phyloP scores from a whole-genome alignment of 192 early-diverging fungal species.

The Linnemannia zychae region DNA sequence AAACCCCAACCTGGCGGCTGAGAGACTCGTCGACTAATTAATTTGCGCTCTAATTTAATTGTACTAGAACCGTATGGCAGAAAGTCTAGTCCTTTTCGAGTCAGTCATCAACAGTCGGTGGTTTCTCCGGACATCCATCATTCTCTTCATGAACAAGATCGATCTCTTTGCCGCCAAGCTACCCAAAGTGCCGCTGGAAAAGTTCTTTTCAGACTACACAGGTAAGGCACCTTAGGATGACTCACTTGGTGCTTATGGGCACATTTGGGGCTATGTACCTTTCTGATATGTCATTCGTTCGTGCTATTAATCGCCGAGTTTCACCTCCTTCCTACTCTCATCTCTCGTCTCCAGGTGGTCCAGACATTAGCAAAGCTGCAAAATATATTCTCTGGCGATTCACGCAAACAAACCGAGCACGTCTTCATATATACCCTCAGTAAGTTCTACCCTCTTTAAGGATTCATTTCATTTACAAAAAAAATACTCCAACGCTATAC shows the following conservation, averaged over 20 bases:
- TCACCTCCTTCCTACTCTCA: not conserved
- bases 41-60: not conserved
- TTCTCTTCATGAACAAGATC: slow-evolving; percentile 95
- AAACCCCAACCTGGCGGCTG: not conserved
- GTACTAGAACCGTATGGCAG: slow-evolving; percentile 90
- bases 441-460: slow-evolving; percentile 44
- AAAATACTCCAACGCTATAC: not conserved
- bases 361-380: slow-evolving; percentile 85
- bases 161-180: slow-evolving; percentile 91
- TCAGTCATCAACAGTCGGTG: slow-evolving; percentile 93
- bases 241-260: not conserved
- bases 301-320: not conserved
- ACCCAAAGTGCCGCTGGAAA: slow-evolving; percentile 78
- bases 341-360: slow-evolving; percentile 29
- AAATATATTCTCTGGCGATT: slow-evolving; percentile 93
- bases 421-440: slow-evolving; percentile 82
- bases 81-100: slow-evolving; percentile 91
- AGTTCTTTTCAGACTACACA: slow-evolving; percentile 91
- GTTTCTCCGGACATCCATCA: slow-evolving; percentile 93
- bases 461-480: not conserved
- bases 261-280: not conserved
- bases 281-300: not conserved
- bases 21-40: not conserved
- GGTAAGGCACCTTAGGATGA: slow-evolving; percentile 37
- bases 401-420: slow-evolving; percentile 83